Conservation (phyloP, 192 early-diverging fungal species). For the Backusella psychrophila region DNA sequence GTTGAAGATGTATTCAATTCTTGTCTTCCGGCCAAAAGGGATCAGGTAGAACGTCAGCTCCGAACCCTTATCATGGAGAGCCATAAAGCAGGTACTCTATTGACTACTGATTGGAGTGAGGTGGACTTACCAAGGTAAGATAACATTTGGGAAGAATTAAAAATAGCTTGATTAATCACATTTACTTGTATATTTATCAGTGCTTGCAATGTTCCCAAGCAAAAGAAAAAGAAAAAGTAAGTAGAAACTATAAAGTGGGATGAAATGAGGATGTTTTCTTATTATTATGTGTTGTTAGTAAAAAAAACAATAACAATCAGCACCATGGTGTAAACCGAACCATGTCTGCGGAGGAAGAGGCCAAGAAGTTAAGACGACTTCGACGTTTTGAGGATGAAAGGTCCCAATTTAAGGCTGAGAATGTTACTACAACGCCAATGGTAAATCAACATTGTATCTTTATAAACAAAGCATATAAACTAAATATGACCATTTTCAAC, state of each 20-base stretch:
- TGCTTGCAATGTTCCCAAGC: background rate
- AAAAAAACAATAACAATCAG: slow-evolving; percentile 3
- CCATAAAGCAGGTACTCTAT: slow-evolving; percentile 39
- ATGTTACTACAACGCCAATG: background rate
- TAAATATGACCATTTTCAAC: background rate
- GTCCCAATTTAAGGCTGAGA: slow-evolving; percentile 5
- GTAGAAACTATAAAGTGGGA: background rate
- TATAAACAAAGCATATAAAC: background rate
- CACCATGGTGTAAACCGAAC: background rate
- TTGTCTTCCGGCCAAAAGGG: slow-evolving; percentile 1
- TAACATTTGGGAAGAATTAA: background rate
- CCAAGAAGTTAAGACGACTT: slow-evolving; percentile 36
- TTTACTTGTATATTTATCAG: background rate
- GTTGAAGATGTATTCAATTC: slow-evolving; percentile 21
- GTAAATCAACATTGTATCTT: background rate
- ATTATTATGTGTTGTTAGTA: background rate
- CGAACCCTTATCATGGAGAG: slow-evolving; percentile 12
- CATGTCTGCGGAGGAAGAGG: slow-evolving; percentile 27
- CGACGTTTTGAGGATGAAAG: slow-evolving; percentile 34
- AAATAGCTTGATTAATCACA: background rate
- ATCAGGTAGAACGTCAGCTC: slow-evolving; percentile 10
- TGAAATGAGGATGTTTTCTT: background rate
- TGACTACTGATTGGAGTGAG: slow-evolving; percentile 69
- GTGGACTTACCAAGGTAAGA: slow-evolving; percentile 64
- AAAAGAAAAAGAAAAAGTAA: slow-evolving; percentile 15